Percentiles rank a stretch among this genome's conserved stretches.
Conservation (phyloP, 306 rosid species). For the Lathyrus tuberosus region DNA sequence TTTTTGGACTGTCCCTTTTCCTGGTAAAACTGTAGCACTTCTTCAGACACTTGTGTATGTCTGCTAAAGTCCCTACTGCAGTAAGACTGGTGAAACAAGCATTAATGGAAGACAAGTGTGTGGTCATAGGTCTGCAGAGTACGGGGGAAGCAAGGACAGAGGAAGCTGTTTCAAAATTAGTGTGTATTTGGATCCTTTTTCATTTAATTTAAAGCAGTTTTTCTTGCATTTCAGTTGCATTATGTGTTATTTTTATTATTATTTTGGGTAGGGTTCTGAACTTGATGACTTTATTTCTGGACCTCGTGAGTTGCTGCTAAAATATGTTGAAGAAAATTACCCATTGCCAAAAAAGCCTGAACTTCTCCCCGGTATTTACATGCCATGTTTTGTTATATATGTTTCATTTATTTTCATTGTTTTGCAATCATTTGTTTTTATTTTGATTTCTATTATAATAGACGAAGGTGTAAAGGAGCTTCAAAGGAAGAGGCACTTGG, state of each 20-base stretch:
- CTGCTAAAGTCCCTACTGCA: slow-evolving; percentile 95
- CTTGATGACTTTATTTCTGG: slow-evolving; percentile 99
- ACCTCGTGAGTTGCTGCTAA: slow-evolving; percentile 91
- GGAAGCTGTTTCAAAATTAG: slow-evolving; percentile 97
- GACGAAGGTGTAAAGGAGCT: slow-evolving; percentile 94
- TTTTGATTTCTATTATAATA: slow-evolving; percentile 46
- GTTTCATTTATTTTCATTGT: slow-evolving; percentile 36
- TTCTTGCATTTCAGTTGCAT: slow-evolving; percentile 27
- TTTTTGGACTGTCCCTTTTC: slow-evolving; percentile 27
- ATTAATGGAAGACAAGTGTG: slow-evolving; percentile 75
- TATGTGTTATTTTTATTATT: slow-evolving; percentile 5
- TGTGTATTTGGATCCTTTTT: slow-evolving; percentile 50
- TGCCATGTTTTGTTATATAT: slow-evolving; percentile 18
- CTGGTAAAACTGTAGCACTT: slow-evolving; percentile 74
- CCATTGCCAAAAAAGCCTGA: slow-evolving; percentile 98
- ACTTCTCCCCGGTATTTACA: slow-evolving; percentile 65
- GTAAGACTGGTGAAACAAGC: slow-evolving; percentile 90
- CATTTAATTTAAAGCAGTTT: slow-evolving; percentile 26
- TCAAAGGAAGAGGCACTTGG: slow-evolving; percentile 91
- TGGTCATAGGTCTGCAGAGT: slow-evolving; percentile 98
- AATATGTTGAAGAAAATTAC: slow-evolving; percentile 89
- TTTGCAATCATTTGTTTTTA: slow-evolving; percentile 28
- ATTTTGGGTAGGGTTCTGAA: slow-evolving; percentile 68
- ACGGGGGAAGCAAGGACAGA: slow-evolving; percentile 99
- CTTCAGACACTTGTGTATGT: slow-evolving; percentile 96